phyloP scores from a whole-genome alignment of 2,329 filamentous ascomycete genomes.

The Dactylellina sp. region DNA sequence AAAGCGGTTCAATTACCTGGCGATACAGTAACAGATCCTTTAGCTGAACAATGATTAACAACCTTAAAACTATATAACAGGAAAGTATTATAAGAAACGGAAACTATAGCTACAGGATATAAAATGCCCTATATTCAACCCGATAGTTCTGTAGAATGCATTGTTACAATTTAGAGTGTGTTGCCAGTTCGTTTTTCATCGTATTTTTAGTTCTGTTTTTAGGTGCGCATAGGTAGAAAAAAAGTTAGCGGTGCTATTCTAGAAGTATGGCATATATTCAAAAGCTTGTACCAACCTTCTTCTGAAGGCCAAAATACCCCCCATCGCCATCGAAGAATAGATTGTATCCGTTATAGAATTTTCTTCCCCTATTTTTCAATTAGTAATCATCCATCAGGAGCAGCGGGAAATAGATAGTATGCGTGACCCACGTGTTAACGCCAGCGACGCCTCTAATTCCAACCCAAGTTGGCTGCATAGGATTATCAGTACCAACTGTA shows the following conservation, averaged over 20 bases:
- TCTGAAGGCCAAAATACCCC: slow-evolving; percentile 40
- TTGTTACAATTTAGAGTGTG: no score
- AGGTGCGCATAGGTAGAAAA: no score
- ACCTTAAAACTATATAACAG: background rate
- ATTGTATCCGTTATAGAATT: slow-evolving; percentile 44
- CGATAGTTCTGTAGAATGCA: background rate
- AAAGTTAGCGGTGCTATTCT: no score
- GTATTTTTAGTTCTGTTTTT: no score
- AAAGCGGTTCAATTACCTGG: slow-evolving; percentile 43
- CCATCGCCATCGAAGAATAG: slow-evolving; percentile 37
- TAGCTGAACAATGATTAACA: background rate
- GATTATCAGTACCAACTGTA: slow-evolving; percentile 16
- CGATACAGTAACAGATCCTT: background rate
- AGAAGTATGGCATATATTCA: no score
- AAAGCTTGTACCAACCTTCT: slow-evolving; percentile 15
- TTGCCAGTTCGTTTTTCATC: no score
- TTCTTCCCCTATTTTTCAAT: slow-evolving; percentile 20
- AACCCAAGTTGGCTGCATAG: slow-evolving; percentile 47
- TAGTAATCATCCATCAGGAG: background rate
- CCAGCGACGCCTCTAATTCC: slow-evolving; percentile 16
- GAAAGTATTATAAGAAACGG: background rate
- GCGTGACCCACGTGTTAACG: slow-evolving; percentile 33
- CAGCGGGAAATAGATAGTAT: no score
- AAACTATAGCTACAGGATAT: background rate
- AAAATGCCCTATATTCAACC: background rate